Evolutionary conservation across 495 filamentous ascomycete species (phyloP).

Genomic region (Xylaria longipes): DNA sequence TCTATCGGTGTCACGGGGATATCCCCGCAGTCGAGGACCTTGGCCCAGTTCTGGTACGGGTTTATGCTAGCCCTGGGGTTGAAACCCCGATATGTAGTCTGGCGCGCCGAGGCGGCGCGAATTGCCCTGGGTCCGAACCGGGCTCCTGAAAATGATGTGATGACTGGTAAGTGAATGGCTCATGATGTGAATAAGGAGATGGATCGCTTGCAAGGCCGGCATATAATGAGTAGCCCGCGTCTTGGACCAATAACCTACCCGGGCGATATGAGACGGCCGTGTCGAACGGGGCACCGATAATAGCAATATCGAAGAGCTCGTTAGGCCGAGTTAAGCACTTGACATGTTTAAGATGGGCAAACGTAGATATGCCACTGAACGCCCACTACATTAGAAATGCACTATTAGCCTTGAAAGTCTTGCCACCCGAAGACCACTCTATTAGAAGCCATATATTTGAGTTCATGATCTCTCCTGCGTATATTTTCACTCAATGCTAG

Average conservation of each 20-base stretch:
- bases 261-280: slow-evolving; percentile 82
- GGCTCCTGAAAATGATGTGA: slow-evolving; percentile 57
- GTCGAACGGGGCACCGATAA: slow-evolving; percentile 85
- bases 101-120: slow-evolving; percentile 75
- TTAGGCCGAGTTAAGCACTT: slow-evolving; percentile 75
- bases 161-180: not conserved
- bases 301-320: slow-evolving; percentile 75
- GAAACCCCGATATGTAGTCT: slow-evolving; percentile 75
- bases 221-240: not conserved
- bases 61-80: slow-evolving; percentile 80
- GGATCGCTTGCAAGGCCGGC: not conserved
- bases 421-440: not conserved
- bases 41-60: slow-evolving; percentile 76
- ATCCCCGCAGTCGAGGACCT: slow-evolving; percentile 80
- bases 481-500: not conserved
- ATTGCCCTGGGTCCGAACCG: slow-evolving; percentile 85
- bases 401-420: slow-evolving; percentile 12
- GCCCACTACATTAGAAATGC: slow-evolving; percentile 60
- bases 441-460: not conserved
- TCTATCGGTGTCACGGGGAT: slow-evolving; percentile 82
- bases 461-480: not conserved
- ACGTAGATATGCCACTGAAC: slow-evolving; percentile 80
- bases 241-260: slow-evolving; percentile 48
- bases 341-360: slow-evolving; percentile 77
- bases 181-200: not conserved